Base-by-base conservation (phyloP, 495 filamentous ascomycete genomes). In the Mytilinidion resinicola region DNA sequence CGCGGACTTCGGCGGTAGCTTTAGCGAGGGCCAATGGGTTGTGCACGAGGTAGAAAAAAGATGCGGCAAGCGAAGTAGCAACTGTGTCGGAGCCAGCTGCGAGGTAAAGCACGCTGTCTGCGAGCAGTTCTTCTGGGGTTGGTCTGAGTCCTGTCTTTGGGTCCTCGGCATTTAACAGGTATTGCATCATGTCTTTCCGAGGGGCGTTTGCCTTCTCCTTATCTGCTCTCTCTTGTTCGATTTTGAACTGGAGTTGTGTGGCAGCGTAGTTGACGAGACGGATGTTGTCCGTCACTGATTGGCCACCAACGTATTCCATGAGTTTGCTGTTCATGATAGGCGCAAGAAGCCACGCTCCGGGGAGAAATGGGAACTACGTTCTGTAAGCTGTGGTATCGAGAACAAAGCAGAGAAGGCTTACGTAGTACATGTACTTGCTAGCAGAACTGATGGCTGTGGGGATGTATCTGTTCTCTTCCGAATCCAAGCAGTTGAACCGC, bases 31-130 rank as follows among this genome's bases (percentile, higher is more conserved):
- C 73, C 0, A 51, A 35, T 0, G 74, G 72, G 53, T 80, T 77
- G n/a, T 77, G 78, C 19, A 76, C 67, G 25, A 89, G 78, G 64
- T 88, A 86, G 74, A 82, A 86, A 35, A 88, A 65, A 0, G 76
- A 71, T 4, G 80, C 79, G 0, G 81, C 70, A 35, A 87, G 65
- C 8, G 80, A 78, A 15, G 58, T 54, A 3, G 52, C 33, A n/a
- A 56, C 59, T 7, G 61, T 60, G 21, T 67, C 65, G 33, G 57
- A 41, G 19, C 71, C 71, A 1, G 71, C 71, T 15, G 69, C 61
- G 55, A 72, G 71, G 15, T 71, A 47, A 9, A 64, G 53, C 20
- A 70, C 66, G 42, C 61, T 62, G 36, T 73, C 71, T 19, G 55
- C 63, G 51, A 57, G 63, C 9, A 73, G 59, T 47, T 72, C 70